Percentiles rank a stretch among this genome's conserved stretches.
Evolutionary conservation across 176 grass and related monocot genomes (phyloP).

Genomic region (Chrysopogon serrulatus): DNA sequence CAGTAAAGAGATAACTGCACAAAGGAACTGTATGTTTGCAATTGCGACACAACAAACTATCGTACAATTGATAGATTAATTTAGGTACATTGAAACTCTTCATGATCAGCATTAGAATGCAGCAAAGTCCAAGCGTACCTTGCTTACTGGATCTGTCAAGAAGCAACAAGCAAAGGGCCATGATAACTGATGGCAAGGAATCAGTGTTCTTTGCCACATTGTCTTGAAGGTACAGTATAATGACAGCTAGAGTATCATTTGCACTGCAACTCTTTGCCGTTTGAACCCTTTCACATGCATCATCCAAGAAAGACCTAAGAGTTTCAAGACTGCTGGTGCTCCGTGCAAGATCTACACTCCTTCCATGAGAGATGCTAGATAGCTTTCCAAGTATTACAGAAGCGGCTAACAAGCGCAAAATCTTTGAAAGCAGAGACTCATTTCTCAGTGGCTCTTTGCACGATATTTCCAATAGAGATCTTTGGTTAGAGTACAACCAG

Average conservation of each 20-base stretch:
- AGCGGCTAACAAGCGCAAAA: conserved; percentile 73
- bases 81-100: neutral
- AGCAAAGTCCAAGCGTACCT: conserved; percentile 30
- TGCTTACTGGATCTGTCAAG: conserved; percentile 27
- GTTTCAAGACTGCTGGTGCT: conserved; percentile 32
- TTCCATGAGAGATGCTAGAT: conserved; percentile 43
- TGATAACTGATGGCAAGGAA: conserved; percentile 52
- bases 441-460: conserved; percentile 37
- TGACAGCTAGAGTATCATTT: conserved; percentile 56
- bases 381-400: conserved; percentile 82
- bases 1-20: neutral
- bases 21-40: neutral
- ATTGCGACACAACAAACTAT: neutral
- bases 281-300: conserved; percentile 31
- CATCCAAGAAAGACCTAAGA: conserved; percentile 47
- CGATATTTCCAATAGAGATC: conserved; percentile 11
- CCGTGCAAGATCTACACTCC: conserved; percentile 28
- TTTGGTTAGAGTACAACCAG: conserved; percentile 28
- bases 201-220: conserved; percentile 40
- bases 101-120: conserved; percentile 16
- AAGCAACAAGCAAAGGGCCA: conserved; percentile 65
- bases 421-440: conserved; percentile 54
- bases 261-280: conserved; percentile 13
- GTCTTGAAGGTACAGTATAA: conserved; percentile 74
- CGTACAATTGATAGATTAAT: neutral